Base-by-base conservation (phyloP, 2,329 filamentous ascomycete species). In the Trematosphaeria pertusa region DNA sequence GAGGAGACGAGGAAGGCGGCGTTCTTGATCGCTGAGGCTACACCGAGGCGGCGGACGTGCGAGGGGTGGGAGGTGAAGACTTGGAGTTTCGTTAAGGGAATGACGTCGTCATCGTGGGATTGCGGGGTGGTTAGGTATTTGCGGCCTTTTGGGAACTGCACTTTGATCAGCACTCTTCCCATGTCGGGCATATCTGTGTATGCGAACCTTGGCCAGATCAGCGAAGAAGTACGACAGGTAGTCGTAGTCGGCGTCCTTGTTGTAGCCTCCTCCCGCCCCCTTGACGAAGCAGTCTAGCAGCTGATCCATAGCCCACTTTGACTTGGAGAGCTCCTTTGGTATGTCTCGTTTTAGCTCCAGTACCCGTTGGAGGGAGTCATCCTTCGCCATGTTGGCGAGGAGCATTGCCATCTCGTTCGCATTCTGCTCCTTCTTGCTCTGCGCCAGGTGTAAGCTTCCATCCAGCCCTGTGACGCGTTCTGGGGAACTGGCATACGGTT, bases 1-100 rank as follows among this genome's bases (percentile, higher is more conserved):
- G 87, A 82, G 3, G 83, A 73, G 5, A 93, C 74, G 62, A 95
- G 88, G 67, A 99, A 97, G 5, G 90, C 86, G 21, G 89, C 85
- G 67, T 99, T 99, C 73, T 97, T 97, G 69, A 99, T 91, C 8
- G 91, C 94, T 50, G 87, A 91, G 6, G 93, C 93, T n/a, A 97
- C 92, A n/a, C 94, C 94, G 62, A 91, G 90, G 43, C 94, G 82
- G 47, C 94, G 84, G 43, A 97, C 85, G 20, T 87, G 82, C 2
- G 89, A 95, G 60, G 83, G 80, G 75, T 97, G 91, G 71, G 96
- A 91, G 1, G 94, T 97, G 71, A 97, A 97, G 48, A 97, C 93
- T 50, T 88, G 88, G 52, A 99, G 79, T 77, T 97, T 97, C 37
- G 88, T 90, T 37, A 97, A 79, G 2, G 94, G 94, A n/a, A 97